Percentiles rank a stretch among this genome's conserved stretches.
Evolutionary conservation across 208 protist species (phyloP).

Genomic region (Leptomonas pyrrhocoris): DNA sequence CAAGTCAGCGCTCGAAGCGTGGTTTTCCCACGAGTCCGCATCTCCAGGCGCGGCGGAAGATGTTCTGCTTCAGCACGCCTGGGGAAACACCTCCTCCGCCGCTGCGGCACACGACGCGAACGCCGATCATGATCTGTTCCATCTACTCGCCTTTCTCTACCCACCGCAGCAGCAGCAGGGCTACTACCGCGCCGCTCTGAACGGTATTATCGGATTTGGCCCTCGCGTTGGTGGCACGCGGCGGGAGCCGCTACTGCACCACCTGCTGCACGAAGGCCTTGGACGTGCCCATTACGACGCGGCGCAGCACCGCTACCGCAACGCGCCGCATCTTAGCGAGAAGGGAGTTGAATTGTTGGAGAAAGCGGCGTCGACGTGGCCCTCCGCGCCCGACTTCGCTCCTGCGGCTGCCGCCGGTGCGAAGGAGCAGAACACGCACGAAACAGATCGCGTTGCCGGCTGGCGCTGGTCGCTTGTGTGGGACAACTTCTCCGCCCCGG

Average conservation of each 20-base stretch:
- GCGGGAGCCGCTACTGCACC: slow-evolving; percentile 35
- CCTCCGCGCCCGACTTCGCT: neutral
- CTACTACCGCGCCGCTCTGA: slow-evolving; percentile 31
- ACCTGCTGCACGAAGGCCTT: slow-evolving; percentile 38
- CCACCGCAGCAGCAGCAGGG: slow-evolving; percentile 40
- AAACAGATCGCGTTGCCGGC: slow-evolving; percentile 4
- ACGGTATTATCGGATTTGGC: slow-evolving; percentile 51
- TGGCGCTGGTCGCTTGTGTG: slow-evolving; percentile 55
- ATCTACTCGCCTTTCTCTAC: slow-evolving; percentile 39
- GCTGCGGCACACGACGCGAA: neutral
- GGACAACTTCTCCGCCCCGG: slow-evolving; percentile 62
- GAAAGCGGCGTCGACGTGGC: slow-evolving; percentile 20
- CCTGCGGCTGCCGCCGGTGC: neutral
- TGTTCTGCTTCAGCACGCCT: slow-evolving; percentile 11
- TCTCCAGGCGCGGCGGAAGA: slow-evolving; percentile 9
- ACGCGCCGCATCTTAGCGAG: slow-evolving; percentile 22
- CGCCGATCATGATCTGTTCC: slow-evolving; percentile 19
- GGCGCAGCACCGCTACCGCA: neutral
- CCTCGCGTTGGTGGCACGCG: slow-evolving; percentile 48
- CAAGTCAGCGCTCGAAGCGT: slow-evolving; percentile 4
- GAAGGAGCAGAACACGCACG: neutral
- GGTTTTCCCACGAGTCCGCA: neutral
- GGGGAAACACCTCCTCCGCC: neutral
- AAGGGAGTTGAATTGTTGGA: slow-evolving; percentile 19
- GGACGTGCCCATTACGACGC: slow-evolving; percentile 20